Evolutionary conservation across 306 rosid species (phyloP), one percentile per base, ranked within the genome.

Genomic region (Cucumis sativus): DNA sequence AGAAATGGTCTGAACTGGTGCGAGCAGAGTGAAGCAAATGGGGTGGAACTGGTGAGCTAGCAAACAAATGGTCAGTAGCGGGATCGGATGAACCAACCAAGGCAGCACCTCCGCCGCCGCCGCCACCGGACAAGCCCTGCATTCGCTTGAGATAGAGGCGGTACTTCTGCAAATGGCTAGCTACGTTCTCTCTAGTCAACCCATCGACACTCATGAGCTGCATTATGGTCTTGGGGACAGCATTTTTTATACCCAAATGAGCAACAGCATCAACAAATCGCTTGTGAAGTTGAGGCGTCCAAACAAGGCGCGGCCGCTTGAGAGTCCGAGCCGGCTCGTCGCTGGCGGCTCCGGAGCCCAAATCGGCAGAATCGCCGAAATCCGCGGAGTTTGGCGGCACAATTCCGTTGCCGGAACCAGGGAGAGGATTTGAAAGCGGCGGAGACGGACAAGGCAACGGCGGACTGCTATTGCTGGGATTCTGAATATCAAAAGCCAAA

Each of bases 131-230:
- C 6, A 90, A 79, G 0, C 97, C 97, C 88, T 95, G 98, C 97
- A 95, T 92, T 65, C 98, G 90, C 75, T 95, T 95, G 67, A 92
- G 89, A 67, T 95, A 95, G 55, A 95, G 99, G 4, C 98, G 88
- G 83, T 95, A 95, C 83, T 95, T 95, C 72, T 95, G 98, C 79
- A 95, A 72, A 85, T 95, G 98, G 74, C 97, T 92, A 7, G 98
- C 98, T 1, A 95, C 98, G 84, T 95, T 95, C 76, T 95, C 98
- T 6, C 98, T 58, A 11, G 98, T 95, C 76, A 95, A 83, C n/a
- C 98, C 98, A 20, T 95, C 98, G 6, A 95, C 97, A 77, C 97
- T 92, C 98, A 95, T 95, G 33, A 95, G 93, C 97, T 95, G 98
- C 98, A 95, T 95, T 90, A 95, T 95, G 58, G 97, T 95, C 86